Conservation (phyloP, 768 basidiomycete species). For the Harrya chromipes region DNA sequence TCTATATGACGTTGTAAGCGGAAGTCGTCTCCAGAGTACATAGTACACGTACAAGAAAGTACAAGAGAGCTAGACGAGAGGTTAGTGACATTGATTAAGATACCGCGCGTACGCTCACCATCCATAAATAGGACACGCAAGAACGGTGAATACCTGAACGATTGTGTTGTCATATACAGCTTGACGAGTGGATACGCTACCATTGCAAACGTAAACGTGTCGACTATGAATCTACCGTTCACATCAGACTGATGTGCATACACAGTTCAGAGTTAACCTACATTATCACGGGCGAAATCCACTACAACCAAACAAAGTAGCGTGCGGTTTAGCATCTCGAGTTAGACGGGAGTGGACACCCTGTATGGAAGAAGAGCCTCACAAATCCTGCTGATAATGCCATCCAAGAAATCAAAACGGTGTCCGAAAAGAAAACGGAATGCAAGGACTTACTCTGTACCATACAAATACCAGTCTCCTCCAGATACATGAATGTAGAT, state of each 20-base stretch:
- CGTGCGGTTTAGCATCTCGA: background rate
- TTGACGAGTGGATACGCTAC: background rate
- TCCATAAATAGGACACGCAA: slow-evolving; percentile 2
- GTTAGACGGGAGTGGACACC: no score
- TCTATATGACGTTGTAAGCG: background rate
- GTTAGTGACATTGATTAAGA: background rate
- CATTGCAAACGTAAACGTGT: background rate
- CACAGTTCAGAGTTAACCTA: background rate
- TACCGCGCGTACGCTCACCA: slow-evolving; percentile 7
- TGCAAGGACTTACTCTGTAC: background rate
- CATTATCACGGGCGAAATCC: background rate
- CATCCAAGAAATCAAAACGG: background rate
- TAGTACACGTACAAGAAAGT: background rate
- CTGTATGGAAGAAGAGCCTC: background rate
- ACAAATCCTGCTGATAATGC: background rate
- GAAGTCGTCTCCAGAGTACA: background rate
- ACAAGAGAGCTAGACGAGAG: background rate
- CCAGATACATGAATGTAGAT: background rate
- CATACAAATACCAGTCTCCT: background rate
- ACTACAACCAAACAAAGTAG: background rate
- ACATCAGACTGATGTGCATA: background rate
- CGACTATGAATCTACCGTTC: background rate
- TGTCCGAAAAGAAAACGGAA: background rate
- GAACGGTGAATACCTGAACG: background rate
- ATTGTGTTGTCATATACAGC: background rate